Percentiles rank a stretch among this genome's conserved stretches.
Conservation (phyloP, 2,329 filamentous ascomycete species). For the Scedosporium apiospermum region DNA sequence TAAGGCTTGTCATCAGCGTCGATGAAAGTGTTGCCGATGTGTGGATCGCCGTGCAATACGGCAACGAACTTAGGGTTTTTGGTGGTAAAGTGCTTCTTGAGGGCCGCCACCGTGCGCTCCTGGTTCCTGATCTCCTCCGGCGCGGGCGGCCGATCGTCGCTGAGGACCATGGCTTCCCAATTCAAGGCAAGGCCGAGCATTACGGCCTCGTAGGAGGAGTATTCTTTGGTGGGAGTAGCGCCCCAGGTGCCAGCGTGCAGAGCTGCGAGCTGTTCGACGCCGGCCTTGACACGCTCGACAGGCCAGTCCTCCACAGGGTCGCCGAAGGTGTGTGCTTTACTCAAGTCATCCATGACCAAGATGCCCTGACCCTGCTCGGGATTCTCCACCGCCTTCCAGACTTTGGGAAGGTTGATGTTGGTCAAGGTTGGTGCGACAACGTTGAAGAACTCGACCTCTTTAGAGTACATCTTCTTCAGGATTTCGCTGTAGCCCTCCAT, state of each 20-base stretch:
- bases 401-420: slow-evolving; percentile 21
- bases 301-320: no score
- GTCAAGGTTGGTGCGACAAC: slow-evolving; percentile 21
- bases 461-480: slow-evolving; percentile 19
- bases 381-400: slow-evolving; percentile 25
- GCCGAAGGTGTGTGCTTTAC: no score
- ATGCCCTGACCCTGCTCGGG: slow-evolving; percentile 26
- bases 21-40: slow-evolving; percentile 9
- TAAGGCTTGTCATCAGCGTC: slow-evolving; percentile 15
- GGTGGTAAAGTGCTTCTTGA: slow-evolving; percentile 21
- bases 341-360: slow-evolving; percentile 20
- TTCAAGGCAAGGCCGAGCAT: no score
- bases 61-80: slow-evolving; percentile 23
- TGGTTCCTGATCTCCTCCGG: slow-evolving; percentile 18
- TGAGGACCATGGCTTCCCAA: no score
- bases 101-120: slow-evolving; percentile 17
- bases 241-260: no score
- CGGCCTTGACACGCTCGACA: no score
- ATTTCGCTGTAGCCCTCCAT: slow-evolving; percentile 16
- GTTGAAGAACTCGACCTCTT: slow-evolving; percentile 27
- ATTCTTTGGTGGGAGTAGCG: no score
- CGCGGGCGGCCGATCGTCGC: no score
- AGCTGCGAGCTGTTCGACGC: no score
- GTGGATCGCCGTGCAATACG: slow-evolving; percentile 24
- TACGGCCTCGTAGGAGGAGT: no score